phyloP scores from a whole-genome alignment of 306 rosid genomes.

The Cucumis cinereus region DNA sequence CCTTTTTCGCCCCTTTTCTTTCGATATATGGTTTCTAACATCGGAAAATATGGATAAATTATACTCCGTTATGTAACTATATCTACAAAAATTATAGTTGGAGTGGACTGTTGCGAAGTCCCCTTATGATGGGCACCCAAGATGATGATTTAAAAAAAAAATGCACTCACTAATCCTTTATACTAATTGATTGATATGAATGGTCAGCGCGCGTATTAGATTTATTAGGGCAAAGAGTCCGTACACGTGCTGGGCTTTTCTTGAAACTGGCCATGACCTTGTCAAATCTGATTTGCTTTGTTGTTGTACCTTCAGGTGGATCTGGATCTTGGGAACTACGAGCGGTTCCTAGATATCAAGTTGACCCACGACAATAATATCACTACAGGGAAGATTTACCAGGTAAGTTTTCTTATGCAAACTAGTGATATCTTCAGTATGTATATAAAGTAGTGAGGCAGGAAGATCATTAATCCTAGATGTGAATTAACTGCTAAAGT shows the following conservation, averaged over 20 bases:
- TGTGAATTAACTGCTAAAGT: neutral
- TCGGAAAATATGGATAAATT: neutral
- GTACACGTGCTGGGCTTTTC: neutral
- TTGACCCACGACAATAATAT: constrained; percentile 85
- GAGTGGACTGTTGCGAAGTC: neutral
- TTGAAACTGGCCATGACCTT: neutral
- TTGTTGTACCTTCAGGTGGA: constrained; percentile 59
- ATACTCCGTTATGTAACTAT: neutral
- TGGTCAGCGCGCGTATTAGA: neutral
- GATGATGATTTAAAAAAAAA: neutral
- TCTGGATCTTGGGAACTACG: constrained; percentile 98
- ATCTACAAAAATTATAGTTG: neutral
- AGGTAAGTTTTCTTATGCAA: constrained; percentile 37
- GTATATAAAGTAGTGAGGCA: neutral
- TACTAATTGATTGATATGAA: neutral
- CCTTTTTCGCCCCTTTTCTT: neutral
- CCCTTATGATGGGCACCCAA: neutral
- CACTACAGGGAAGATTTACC: constrained; percentile 92
- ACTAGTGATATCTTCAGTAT: neutral
- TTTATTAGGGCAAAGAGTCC: neutral
- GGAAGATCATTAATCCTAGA: neutral
- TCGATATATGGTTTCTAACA: neutral
- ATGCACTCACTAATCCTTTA: neutral
- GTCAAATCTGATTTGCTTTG: constrained; percentile 12
- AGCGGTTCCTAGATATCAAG: constrained; percentile 76